phyloP scores from a whole-genome alignment of 75 land plant species.

The Isoetes taiwanensis region DNA sequence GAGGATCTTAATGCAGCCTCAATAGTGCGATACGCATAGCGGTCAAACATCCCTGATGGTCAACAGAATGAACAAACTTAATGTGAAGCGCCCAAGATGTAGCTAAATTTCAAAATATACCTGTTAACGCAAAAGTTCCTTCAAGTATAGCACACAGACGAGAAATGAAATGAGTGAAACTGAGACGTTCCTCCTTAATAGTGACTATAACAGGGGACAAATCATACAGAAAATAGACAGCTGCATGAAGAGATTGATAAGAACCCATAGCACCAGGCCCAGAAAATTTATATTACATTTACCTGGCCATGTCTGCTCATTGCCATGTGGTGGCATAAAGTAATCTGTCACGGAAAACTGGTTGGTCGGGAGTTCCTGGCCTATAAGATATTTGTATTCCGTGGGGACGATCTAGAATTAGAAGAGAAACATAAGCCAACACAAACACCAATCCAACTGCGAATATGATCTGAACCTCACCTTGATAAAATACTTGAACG shows the following conservation, averaged over 20 bases:
- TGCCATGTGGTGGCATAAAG: slow-evolving; percentile 41
- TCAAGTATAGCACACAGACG: slow-evolving; percentile 97
- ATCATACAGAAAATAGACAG: slow-evolving; percentile 97
- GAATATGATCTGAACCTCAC: slow-evolving; percentile 8
- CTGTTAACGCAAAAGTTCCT: slow-evolving; percentile 97
- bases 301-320: slow-evolving; percentile 88
- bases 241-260: slow-evolving; percentile 26
- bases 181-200: slow-evolving; percentile 78
- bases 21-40: no score
- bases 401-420: slow-evolving; percentile 86
- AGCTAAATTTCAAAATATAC: no score
- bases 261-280: no score
- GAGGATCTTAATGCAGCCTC: no score
- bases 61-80: no score
- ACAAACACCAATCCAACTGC: neutral
- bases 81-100: no score
- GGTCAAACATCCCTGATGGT: no score
- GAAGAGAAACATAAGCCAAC: slow-evolving; percentile 5
- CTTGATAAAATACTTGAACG: slow-evolving; percentile 97
- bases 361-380: slow-evolving; percentile 77
- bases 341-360: slow-evolving; percentile 97
- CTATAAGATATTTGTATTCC: slow-evolving; percentile 72
- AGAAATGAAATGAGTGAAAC: slow-evolving; percentile 84
- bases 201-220: slow-evolving; percentile 92
- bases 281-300: no score